These are phyloP conservation scores for Hymenoscyphus linearis DNA, from an alignment of 2,329 filamentous ascomycete species.

Conservation along the genomic window DNA sequence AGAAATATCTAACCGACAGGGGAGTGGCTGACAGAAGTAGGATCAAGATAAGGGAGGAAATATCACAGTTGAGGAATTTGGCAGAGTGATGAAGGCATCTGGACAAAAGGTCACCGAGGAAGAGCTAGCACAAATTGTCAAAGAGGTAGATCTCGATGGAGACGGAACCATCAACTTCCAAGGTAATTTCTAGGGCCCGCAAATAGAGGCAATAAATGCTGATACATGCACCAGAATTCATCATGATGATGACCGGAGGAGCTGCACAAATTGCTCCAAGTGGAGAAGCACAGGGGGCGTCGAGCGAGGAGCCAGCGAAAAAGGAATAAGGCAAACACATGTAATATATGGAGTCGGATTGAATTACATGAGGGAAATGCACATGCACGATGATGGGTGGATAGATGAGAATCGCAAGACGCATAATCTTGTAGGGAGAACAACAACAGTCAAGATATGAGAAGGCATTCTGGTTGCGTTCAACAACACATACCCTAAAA, in stretches of 20 bases:
- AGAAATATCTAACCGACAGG: background rate
- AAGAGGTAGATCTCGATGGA: constrained; percentile 36
- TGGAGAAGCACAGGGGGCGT: background rate
- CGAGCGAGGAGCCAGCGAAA: background rate
- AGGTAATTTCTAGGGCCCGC: constrained; percentile 38
- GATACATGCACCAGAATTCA: constrained; percentile 33
- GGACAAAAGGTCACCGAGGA: constrained; percentile 31
- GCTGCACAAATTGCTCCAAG: background rate
- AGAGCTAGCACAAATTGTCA: constrained; percentile 36
- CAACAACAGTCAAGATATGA: background rate
- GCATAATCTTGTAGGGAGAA: background rate
- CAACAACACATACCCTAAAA: background rate
- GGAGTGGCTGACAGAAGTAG: constrained; percentile 22
- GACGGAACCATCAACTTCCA: constrained; percentile 38
- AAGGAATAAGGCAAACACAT: background rate
- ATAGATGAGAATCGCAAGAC: background rate
- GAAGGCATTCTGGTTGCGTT: background rate
- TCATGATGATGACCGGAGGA: constrained; percentile 38
- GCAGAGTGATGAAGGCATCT: constrained; percentile 33
- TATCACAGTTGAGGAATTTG: constrained; percentile 36
- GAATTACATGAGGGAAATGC: background rate
- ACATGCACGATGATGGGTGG: background rate
- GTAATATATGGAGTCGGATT: background rate
- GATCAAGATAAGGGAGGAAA: constrained; percentile 26
- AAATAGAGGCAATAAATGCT: background rate